Evolutionary conservation across 257 asterid genomes (phyloP).

Genomic region (Ophiorrhiza pumila): DNA sequence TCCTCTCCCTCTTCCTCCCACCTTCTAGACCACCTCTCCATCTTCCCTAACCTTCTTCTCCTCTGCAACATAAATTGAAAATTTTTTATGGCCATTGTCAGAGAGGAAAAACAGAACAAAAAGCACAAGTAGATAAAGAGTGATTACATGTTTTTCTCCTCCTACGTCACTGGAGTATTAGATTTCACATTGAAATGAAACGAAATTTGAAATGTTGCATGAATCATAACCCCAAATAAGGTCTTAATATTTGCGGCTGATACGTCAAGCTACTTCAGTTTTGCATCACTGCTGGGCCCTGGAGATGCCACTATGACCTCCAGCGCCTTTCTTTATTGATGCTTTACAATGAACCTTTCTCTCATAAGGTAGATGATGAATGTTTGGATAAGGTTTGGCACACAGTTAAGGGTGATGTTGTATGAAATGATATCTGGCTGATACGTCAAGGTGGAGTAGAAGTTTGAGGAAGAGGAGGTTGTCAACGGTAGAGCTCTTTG

Average conservation of each 20-base stretch:
- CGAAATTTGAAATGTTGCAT: slow-evolving; percentile 41
- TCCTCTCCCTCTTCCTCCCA: too few species aligned
- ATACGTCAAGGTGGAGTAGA: too few species aligned
- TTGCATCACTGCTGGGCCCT: slow-evolving; percentile 20
- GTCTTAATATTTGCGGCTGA: slow-evolving; percentile 26
- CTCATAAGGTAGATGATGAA: background rate
- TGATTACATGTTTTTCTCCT: slow-evolving; percentile 17
- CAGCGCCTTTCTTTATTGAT: slow-evolving; percentile 16
- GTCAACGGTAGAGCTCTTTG: too few species aligned
- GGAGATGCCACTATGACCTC: slow-evolving; percentile 19
- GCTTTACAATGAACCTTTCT: slow-evolving; percentile 10
- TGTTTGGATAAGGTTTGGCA: background rate
- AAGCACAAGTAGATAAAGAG: slow-evolving; percentile 36
- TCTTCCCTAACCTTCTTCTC: too few species aligned
- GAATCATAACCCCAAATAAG: slow-evolving; percentile 35
- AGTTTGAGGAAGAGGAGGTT: too few species aligned
- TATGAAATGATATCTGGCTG: slow-evolving; percentile 81
- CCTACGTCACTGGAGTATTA: background rate
- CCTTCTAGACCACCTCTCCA: too few species aligned
- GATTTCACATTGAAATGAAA: slow-evolving; percentile 14
- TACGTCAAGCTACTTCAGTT: slow-evolving; percentile 26
- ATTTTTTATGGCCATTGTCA: too few species aligned
- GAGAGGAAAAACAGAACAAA: slow-evolving; percentile 37
- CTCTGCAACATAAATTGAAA: too few species aligned
- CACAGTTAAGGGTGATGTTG: slow-evolving; percentile 78